Base-by-base conservation (phyloP, 2,329 filamentous ascomycete species). In the Lachnellula cervina region DNA sequence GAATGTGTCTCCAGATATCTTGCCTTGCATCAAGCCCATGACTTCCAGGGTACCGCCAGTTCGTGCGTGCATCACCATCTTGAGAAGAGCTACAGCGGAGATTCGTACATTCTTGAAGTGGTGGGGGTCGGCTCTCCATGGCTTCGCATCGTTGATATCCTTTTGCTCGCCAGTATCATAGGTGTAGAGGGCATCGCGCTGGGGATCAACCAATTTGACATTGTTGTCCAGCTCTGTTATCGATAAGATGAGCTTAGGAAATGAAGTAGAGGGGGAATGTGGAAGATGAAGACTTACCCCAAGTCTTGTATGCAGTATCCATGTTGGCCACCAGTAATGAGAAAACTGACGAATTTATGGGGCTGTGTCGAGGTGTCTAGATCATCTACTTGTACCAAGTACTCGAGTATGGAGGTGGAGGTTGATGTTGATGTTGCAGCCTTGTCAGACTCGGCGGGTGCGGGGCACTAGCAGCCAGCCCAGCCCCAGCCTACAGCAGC, bases 31-130 rank as follows among this genome's bases (percentile, higher is more conserved):
- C 65, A 99, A 74, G 55, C 94, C 94, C 94, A 99, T 99, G 66
- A 99, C 83, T 76, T 99, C 94, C 62, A 97, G 81, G 28, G 83
- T 84, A 55, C 94, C 93, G 62, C 94, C 94, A 0, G 90, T 92
- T n/a, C 94, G 89, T 9, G 94, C 94, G 72, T 99, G 94, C 89
- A 97, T 97, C 62, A 95, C 90, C 94, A 99, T 99, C 76, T 99
- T 99, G 65, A 97, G 83, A 57, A 99, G 82, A 5, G 94, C 94
- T 13, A 96, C 87, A 56, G 94, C 91, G 51, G 90, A 95, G 73
- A 99, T 93, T 67, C 92, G 90, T 47, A 97, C 90, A 52, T 88
- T 82, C 71, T 93, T 95, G 82, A 97, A 99, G 78, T 97, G 86
- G 72, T 90, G 81, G 0, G 88, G 86, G 69, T 97, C 86, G 47